Evolutionary conservation across 805 yeast species (phyloP).

Genomic region (Saturnispora saitoi): DNA sequence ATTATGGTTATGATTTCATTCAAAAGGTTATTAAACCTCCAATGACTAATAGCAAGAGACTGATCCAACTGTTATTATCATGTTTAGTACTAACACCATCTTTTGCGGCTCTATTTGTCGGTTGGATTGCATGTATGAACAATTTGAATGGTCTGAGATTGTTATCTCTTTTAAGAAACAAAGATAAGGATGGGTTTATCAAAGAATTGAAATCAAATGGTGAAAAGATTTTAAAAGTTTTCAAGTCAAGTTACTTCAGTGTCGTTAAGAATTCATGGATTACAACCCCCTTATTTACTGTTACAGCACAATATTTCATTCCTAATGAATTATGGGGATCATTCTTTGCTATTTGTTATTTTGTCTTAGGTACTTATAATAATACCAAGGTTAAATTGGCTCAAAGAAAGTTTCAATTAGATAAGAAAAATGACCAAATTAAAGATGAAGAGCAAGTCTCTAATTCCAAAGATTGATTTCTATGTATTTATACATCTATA

Average conservation of each 20-base stretch:
- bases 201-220: constrained; percentile 13
- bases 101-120: constrained; percentile 38
- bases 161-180: not conserved
- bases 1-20: constrained; percentile 41
- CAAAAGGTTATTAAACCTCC: constrained; percentile 39
- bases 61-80: constrained; percentile 43
- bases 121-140: constrained; percentile 47
- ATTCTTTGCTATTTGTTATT: constrained; percentile 49
- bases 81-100: constrained; percentile 50
- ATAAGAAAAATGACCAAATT: constrained; percentile 1
- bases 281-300: constrained; percentile 43
- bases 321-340: constrained; percentile 58
- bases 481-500: not conserved
- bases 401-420: not conserved
- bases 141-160: constrained; percentile 9
- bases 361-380: constrained; percentile 53
- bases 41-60: constrained; percentile 30
- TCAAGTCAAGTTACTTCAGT: constrained; percentile 35
- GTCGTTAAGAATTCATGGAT: constrained; percentile 46
- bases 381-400: constrained; percentile 42
- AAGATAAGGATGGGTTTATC: constrained; percentile 6
- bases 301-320: constrained; percentile 48
- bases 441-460: constrained; percentile 7
- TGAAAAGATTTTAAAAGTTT: constrained; percentile 19
- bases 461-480: not conserved